phyloP scores from a whole-genome alignment of 441 rosid genomes.

The Adansonia madagascariensis region DNA sequence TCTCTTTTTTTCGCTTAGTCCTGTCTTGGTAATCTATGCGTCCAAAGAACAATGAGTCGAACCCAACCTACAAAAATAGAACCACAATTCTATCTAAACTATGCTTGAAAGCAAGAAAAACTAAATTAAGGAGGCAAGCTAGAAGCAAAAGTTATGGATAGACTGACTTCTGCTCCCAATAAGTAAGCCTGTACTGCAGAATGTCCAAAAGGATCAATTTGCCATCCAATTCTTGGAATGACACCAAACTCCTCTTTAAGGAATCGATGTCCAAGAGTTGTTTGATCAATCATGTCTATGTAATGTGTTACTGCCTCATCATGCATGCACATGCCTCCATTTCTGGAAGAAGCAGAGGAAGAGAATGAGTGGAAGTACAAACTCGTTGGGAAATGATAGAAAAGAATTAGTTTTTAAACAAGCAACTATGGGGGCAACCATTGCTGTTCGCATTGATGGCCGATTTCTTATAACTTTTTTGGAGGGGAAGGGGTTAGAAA shows the following conservation, averaged over 20 bases:
- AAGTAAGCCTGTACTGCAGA: constrained; percentile 98
- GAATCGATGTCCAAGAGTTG: constrained; percentile 89
- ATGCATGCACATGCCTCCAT: constrained; percentile 99
- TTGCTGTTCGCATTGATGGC: not conserved
- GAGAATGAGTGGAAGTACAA: constrained; percentile 12
- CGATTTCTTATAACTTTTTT: not conserved
- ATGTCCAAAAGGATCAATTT: constrained; percentile 99
- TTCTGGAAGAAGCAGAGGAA: constrained; percentile 51
- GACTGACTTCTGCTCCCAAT: constrained; percentile 86
- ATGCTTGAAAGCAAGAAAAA: constrained; percentile 23
- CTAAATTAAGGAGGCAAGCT: constrained; percentile 13
- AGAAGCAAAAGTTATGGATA: constrained; percentile 26
- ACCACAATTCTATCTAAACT: constrained; percentile 30
- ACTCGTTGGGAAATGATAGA: constrained; percentile 13
- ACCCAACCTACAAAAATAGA: constrained; percentile 71
- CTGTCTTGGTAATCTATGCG: constrained; percentile 99
- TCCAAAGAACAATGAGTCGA: constrained; percentile 89
- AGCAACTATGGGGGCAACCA: not conserved
- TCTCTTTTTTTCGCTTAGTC: constrained; percentile 78
- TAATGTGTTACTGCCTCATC: constrained; percentile 96
- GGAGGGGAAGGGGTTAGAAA: not conserved
- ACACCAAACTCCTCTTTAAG: constrained; percentile 78
- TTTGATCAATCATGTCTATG: constrained; percentile 99
- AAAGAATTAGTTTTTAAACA: not conserved
- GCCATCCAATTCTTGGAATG: constrained; percentile 99